Percentiles rank a stretch among this genome's conserved stretches.
These are phyloP conservation scores for Macadamia integrifolia DNA, from an alignment of 164 flowering plant species.

Conservation along the genomic window DNA sequence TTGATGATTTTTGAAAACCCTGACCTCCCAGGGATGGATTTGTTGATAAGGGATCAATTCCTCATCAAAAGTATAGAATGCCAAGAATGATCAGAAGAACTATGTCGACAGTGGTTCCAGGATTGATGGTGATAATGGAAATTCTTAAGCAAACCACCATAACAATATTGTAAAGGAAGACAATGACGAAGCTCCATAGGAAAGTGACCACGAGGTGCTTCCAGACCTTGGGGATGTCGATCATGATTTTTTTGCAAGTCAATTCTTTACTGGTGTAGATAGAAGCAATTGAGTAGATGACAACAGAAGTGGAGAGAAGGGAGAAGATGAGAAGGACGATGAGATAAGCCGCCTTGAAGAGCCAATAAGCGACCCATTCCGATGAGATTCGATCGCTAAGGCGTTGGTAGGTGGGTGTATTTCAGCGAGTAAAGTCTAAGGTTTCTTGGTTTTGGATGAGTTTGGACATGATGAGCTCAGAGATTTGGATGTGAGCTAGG, in stretches of 20 bases:
- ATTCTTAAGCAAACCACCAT: conserved; percentile 7
- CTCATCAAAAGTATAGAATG: conserved; percentile 14
- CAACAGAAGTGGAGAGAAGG: conserved; percentile 38
- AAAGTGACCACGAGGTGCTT: conserved; percentile 46
- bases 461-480: conserved; percentile 25
- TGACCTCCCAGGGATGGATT: no score
- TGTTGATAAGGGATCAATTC: no score
- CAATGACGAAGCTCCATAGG: conserved; percentile 25
- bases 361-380: conserved; percentile 20
- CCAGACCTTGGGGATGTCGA: conserved; percentile 13
- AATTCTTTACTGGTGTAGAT: conserved; percentile 34
- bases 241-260: conserved; percentile 33
- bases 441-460: conserved; percentile 23
- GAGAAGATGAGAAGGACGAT: conserved; percentile 26
- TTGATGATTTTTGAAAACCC: no score
- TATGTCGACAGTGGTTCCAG: background rate
- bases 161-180: conserved; percentile 29
- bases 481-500: conserved; percentile 16
- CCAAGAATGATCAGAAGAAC: conserved; percentile 9
- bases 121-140: background rate
- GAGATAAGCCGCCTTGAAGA: conserved; percentile 31
- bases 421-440: conserved; percentile 3
- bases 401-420: conserved; percentile 6
- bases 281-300: conserved; percentile 46
- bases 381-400: background rate